Conservation (phyloP, 257 asterid species). For the Nicotiana paniculata region DNA sequence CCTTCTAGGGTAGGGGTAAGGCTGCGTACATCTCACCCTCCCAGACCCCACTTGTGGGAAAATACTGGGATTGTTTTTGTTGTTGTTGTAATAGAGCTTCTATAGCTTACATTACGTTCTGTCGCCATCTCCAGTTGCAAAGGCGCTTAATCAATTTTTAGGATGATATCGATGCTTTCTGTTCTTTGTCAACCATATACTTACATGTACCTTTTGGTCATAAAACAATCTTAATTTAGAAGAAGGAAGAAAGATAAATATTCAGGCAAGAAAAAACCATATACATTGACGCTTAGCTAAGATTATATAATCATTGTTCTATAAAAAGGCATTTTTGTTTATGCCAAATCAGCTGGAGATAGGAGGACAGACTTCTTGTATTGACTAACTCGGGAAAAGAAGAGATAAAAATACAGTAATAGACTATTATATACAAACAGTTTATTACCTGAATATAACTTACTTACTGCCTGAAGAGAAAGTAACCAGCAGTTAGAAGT, state of each 20-base stretch:
- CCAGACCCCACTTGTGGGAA: no score
- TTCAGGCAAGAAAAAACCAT: neutral
- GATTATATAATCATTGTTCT: neutral
- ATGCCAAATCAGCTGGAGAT: neutral
- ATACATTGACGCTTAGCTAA: neutral
- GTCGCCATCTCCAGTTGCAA: neutral
- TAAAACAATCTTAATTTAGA: neutral
- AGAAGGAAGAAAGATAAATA: neutral
- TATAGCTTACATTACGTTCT: neutral
- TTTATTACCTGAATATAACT: neutral
- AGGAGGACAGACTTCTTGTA: neutral
- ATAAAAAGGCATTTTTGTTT: neutral
- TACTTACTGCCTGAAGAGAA: neutral
- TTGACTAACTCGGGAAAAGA: neutral
- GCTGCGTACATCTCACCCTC: no score
- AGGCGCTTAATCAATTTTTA: neutral
- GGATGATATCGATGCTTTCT: neutral
- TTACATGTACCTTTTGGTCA: neutral
- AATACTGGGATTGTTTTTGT: no score
- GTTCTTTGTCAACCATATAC: neutral
- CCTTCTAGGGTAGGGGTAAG: no score
- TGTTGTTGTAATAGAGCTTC: neutral
- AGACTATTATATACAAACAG: neutral
- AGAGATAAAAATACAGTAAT: neutral
- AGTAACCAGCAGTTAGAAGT: neutral